Conservation (phyloP, 2,329 filamentous ascomycete species). For the Geosmithia putterillii region DNA sequence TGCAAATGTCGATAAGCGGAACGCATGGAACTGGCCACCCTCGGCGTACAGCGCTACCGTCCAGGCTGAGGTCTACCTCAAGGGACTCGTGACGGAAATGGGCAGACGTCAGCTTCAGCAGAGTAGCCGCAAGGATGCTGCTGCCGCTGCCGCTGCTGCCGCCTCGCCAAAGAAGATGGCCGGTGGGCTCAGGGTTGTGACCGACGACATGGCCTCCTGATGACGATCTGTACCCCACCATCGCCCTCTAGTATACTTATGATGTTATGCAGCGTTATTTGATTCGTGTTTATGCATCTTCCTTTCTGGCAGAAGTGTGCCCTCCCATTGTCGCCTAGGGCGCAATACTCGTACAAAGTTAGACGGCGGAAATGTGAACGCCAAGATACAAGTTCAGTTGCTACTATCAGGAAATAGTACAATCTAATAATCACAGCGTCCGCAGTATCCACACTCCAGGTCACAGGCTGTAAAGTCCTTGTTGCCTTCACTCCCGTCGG, state of each 20-base stretch:
- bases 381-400: neutral
- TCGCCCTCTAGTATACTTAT: neutral
- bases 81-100: constrained; percentile 60
- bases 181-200: constrained; percentile 30
- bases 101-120: constrained; percentile 38
- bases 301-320: too few relatives aligned
- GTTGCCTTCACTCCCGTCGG: neutral
- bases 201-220: constrained; percentile 13
- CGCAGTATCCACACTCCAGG: neutral
- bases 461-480: neutral
- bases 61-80: constrained; percentile 76
- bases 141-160: neutral
- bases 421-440: neutral
- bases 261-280: neutral
- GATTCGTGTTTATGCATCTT: too few relatives aligned
- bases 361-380: neutral
- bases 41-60: constrained; percentile 74
- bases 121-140: constrained; percentile 25
- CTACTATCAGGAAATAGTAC: neutral
- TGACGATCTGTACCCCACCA: neutral
- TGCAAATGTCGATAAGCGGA: constrained; percentile 59
- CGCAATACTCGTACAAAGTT: neutral
- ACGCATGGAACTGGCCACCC: constrained; percentile 71
- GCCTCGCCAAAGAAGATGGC: constrained; percentile 18
- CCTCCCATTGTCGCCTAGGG: neutral